These are phyloP conservation scores for Fusarium hainanense DNA, from an alignment of 2,329 filamentous ascomycete species.

Conservation along the genomic window DNA sequence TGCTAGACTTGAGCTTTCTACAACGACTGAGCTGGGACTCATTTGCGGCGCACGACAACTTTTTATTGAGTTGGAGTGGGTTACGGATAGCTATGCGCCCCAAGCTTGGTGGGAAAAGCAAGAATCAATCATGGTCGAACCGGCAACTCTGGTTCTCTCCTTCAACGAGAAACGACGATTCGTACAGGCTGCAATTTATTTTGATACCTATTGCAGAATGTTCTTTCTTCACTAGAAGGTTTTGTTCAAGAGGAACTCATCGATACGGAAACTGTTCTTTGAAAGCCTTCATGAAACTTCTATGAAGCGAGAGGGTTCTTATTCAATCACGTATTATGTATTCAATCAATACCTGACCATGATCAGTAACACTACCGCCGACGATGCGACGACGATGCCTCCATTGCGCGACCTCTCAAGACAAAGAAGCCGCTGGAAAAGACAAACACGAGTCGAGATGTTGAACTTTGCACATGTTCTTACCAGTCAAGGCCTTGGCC, in stretches of 20 bases:
- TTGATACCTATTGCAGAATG: background rate
- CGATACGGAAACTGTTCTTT: background rate
- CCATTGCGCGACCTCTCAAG: background rate
- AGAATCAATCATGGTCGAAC: too few species aligned
- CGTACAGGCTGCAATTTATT: background rate
- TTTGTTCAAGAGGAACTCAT: background rate
- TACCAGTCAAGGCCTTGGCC: background rate
- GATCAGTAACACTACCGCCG: background rate
- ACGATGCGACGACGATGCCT: too few species aligned
- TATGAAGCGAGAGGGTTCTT: background rate
- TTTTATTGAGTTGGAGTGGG: background rate
- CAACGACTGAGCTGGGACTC: background rate
- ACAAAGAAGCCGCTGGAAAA: background rate
- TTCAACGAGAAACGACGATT: background rate
- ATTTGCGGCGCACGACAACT: background rate
- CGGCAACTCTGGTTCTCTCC: background rate
- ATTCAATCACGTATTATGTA: background rate
- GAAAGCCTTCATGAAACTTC: fast-evolving
- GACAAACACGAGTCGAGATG: background rate
- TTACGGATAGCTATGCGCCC: background rate
- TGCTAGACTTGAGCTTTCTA: background rate
- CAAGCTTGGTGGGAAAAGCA: background rate
- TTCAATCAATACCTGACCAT: background rate
- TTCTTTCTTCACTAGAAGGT: background rate
- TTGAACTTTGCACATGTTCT: background rate